phyloP scores from a whole-genome alignment of 768 basidiomycete species.

The Inosperma sp. region DNA sequence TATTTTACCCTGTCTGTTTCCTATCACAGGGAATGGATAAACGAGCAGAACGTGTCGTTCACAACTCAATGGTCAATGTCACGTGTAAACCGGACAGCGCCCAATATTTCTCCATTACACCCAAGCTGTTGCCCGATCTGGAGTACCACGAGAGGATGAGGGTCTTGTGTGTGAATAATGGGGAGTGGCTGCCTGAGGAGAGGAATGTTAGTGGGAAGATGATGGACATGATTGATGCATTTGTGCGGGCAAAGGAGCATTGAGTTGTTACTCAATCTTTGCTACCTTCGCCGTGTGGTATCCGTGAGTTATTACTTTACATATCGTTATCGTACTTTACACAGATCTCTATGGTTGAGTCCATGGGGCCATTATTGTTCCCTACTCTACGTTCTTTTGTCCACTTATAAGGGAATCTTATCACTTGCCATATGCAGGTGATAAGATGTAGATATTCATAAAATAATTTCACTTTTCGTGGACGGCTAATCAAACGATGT shows the following conservation, averaged over 20 bases:
- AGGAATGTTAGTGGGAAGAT: slow-evolving; percentile 55
- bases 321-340: no score
- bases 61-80: slow-evolving; percentile 92
- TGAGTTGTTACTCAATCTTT: no score
- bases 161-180: slow-evolving; percentile 92
- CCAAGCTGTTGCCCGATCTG: slow-evolving; percentile 88
- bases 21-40: slow-evolving; percentile 89
- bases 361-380: no score
- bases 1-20: background rate
- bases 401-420: no score
- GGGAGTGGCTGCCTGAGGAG: slow-evolving; percentile 84
- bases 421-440: no score
- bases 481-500: no score
- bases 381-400: no score
- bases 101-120: slow-evolving; percentile 99
- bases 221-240: slow-evolving; percentile 64
- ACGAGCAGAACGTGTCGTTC: slow-evolving; percentile 88
- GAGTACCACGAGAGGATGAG: slow-evolving; percentile 90
- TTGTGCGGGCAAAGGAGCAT: slow-evolving; percentile 13
- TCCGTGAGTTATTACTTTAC: no score
- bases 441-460: no score
- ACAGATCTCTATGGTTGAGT: no score
- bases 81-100: slow-evolving; percentile 87
- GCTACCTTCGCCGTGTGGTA: no score
- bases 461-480: no score